Percentiles rank a stretch among this genome's conserved stretches.
phyloP scores from a whole-genome alignment of 2,329 filamentous ascomycete genomes.

The Pestalotiopsis sp. region DNA sequence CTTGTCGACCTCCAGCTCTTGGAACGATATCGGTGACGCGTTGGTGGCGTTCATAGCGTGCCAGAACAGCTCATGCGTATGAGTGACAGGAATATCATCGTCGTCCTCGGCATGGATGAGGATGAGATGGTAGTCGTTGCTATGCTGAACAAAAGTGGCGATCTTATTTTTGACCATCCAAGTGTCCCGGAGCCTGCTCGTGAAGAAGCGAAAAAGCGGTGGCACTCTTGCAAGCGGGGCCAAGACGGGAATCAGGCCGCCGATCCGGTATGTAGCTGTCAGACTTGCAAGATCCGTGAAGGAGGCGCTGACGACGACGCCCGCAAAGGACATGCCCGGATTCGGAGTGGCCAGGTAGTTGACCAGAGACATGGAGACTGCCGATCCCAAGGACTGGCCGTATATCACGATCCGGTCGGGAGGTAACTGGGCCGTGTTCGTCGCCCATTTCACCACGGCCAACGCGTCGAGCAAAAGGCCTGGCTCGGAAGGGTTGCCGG shows the following conservation, averaged over 20 bases:
- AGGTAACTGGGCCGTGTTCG: constrained; percentile 52
- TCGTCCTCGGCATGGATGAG: constrained; percentile 56
- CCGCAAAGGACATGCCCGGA: constrained; percentile 50
- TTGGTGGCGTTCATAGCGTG: constrained; percentile 54
- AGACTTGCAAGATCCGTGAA: constrained; percentile 58
- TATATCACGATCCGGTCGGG: constrained; percentile 60
- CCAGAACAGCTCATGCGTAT: constrained; percentile 55
- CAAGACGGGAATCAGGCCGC: constrained; percentile 55
- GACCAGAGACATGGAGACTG: constrained; percentile 32
- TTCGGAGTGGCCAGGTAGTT: constrained; percentile 30
- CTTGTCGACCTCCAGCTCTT: constrained; percentile 50
- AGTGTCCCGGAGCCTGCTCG: constrained; percentile 48
- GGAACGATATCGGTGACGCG: constrained; percentile 37
- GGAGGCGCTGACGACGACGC: constrained; percentile 57
- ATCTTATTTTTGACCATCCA: constrained; percentile 55
- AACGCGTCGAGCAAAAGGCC: constrained; percentile 58
- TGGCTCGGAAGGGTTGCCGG: constrained; percentile 54
- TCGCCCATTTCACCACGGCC: constrained; percentile 55
- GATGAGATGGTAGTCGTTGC: constrained; percentile 42
- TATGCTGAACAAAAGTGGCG: constrained; percentile 41
- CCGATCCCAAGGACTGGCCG: constrained; percentile 62
- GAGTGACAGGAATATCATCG: constrained; percentile 51
- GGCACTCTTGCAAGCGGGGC: constrained; percentile 53
- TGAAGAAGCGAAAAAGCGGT: constrained; percentile 45
- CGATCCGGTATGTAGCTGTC: constrained; percentile 59